Conservation (phyloP, 1,139 yeast species). For the Pichia sp. region DNA sequence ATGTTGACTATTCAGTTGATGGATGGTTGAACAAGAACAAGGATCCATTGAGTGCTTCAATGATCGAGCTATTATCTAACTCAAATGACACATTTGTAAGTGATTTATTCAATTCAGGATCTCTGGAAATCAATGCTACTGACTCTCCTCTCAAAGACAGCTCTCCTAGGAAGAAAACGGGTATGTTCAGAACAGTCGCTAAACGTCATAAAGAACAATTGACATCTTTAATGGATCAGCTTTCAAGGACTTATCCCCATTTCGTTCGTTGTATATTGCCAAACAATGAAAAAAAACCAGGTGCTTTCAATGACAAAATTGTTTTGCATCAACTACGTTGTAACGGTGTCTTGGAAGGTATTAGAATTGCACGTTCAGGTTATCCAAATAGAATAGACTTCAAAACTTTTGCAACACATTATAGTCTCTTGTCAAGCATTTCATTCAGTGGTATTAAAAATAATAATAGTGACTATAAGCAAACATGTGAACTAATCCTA, state of each 20-base stretch:
- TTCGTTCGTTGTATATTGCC: constrained; percentile 96
- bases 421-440: constrained; percentile 51
- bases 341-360: constrained; percentile 97
- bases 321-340: constrained; percentile 90
- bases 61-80: constrained; percentile 51
- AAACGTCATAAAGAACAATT: constrained; percentile 84
- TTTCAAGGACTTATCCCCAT: constrained; percentile 85
- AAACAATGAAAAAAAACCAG: constrained; percentile 69
- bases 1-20: constrained; percentile 84
- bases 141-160: constrained; percentile 29
- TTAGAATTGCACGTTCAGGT: constrained; percentile 96
- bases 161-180: constrained; percentile 29
- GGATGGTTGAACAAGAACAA: constrained; percentile 95
- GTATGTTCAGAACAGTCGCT: constrained; percentile 74
- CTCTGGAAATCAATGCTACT: constrained; percentile 24
- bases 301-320: constrained; percentile 64
- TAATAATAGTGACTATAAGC: constrained; percentile 48
- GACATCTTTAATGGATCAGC: constrained; percentile 62
- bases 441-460: constrained; percentile 1
- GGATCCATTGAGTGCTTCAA: constrained; percentile 83
- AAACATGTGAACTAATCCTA: constrained; percentile 66
- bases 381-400: constrained; percentile 90
- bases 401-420: constrained; percentile 71
- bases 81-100: constrained; percentile 55
- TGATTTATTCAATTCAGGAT: constrained; percentile 39